phyloP scores from a whole-genome alignment of 257 asterid genomes.

The Solanum pennellii region DNA sequence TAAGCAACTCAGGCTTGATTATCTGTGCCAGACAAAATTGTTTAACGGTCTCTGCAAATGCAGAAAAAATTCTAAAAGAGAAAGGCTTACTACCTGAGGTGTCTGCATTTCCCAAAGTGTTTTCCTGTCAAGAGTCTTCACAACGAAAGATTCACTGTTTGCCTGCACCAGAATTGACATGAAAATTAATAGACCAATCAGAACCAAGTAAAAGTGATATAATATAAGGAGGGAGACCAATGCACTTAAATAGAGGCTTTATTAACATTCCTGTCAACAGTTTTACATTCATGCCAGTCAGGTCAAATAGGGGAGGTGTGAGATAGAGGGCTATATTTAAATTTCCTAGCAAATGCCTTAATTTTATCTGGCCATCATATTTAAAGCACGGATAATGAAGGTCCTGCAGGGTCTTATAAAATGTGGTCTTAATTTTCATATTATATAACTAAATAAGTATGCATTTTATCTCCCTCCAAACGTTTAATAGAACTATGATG shows the following conservation, averaged over 20 bases:
- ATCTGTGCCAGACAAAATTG: slow-evolving; percentile 34
- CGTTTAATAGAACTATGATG: neutral
- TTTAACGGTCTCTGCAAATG: neutral
- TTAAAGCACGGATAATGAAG: neutral
- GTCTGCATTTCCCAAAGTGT: slow-evolving; percentile 99
- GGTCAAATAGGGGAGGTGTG: neutral
- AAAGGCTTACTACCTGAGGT: slow-evolving; percentile 58
- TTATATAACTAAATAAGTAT: neutral
- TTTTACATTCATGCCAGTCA: neutral
- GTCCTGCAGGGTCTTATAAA: neutral
- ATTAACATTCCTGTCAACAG: neutral
- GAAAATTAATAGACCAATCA: neutral
- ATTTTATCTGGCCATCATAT: neutral
- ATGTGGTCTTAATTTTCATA: neutral
- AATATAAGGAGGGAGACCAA: neutral
- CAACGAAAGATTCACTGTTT: slow-evolving; percentile 67
- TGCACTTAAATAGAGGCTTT: neutral
- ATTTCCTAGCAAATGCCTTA: neutral
- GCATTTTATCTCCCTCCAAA: neutral
- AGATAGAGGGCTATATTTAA: neutral
- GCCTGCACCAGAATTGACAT: slow-evolving; percentile 38
- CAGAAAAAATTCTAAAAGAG: neutral
- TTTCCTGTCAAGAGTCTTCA: slow-evolving; percentile 78
- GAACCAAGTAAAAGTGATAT: neutral
- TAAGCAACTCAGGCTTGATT: slow-evolving; percentile 80